A percentile compares a stretch with the other conserved stretches of the same genome.
phyloP scores from a whole-genome alignment of 2,329 filamentous ascomycete species.

The Corniculantispora saksenae region DNA sequence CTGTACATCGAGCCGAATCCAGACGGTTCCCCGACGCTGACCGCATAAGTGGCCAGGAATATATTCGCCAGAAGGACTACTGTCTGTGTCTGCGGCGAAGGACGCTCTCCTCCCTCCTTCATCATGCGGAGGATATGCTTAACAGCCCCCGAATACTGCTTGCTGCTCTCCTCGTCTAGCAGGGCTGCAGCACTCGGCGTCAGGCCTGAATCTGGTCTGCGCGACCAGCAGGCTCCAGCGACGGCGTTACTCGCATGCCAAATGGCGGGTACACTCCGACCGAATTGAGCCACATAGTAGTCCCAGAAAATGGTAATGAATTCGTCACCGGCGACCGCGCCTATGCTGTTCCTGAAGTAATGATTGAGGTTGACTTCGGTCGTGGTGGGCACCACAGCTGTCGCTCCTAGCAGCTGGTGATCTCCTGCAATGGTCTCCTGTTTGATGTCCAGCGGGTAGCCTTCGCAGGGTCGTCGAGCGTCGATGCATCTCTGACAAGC shows the following conservation, averaged over 20 bases:
- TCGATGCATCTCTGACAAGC: slow-evolving; percentile 3
- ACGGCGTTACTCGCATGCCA: slow-evolving; percentile 9
- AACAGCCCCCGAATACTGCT: neutral
- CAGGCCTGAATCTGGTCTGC: neutral
- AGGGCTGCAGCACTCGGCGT: neutral
- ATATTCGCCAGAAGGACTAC: neutral
- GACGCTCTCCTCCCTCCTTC: neutral
- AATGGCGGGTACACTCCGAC: neutral
- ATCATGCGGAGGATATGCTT: neutral
- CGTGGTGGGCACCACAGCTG: neutral
- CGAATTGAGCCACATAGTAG: neutral
- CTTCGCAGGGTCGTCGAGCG: neutral
- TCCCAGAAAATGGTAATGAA: neutral
- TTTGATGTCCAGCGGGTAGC: neutral
- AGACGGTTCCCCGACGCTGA: neutral
- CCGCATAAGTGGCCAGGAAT: neutral
- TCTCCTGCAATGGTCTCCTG: neutral
- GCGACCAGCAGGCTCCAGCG: neutral
- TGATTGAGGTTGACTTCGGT: neutral
- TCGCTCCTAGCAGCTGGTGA: neutral
- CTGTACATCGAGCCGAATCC: neutral
- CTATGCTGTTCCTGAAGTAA: neutral
- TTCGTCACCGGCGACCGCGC: neutral
- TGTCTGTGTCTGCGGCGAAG: neutral
- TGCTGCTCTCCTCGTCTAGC: neutral